phyloP scores from a whole-genome alignment of 805 yeast genomes.

The Saccharomycopsis babjevae region DNA sequence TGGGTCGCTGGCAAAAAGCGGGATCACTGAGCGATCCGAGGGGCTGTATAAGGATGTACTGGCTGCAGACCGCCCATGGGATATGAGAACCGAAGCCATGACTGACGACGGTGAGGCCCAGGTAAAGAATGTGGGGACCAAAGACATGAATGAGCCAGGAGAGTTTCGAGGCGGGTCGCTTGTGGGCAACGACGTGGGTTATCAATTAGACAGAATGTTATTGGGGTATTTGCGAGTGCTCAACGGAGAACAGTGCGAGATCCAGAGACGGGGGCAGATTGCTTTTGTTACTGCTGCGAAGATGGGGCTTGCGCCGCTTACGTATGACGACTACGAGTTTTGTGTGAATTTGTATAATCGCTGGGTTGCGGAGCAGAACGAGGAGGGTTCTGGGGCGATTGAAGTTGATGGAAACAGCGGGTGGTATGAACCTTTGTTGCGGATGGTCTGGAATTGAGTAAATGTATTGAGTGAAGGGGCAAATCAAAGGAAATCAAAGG shows the following conservation, averaged over 20 bases:
- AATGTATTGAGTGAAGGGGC: too few relatives aligned
- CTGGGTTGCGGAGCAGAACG: background rate
- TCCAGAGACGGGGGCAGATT: background rate
- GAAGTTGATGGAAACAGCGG: background rate
- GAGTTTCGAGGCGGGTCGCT: background rate
- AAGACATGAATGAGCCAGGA: background rate
- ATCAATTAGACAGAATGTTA: background rate
- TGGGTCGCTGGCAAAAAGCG: background rate
- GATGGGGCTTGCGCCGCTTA: background rate
- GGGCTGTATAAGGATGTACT: too few relatives aligned
- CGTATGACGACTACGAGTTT: background rate
- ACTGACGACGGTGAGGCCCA: too few relatives aligned
- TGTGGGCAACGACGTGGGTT: background rate
- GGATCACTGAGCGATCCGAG: background rate
- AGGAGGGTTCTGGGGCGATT: background rate
- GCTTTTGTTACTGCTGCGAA: background rate
- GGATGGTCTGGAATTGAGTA: too few relatives aligned
- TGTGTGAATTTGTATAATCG: background rate
- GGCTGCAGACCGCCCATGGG: too few relatives aligned
- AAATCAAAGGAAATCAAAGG: too few relatives aligned
- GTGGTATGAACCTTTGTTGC: background rate
- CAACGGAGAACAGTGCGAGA: background rate
- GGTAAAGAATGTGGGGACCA: background rate
- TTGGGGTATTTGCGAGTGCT: background rate
- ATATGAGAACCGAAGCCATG: too few relatives aligned